Evolutionary conservation across 1,284 basidiomycete genomes (phyloP).

Genomic region (Hemileia vastatrix): DNA sequence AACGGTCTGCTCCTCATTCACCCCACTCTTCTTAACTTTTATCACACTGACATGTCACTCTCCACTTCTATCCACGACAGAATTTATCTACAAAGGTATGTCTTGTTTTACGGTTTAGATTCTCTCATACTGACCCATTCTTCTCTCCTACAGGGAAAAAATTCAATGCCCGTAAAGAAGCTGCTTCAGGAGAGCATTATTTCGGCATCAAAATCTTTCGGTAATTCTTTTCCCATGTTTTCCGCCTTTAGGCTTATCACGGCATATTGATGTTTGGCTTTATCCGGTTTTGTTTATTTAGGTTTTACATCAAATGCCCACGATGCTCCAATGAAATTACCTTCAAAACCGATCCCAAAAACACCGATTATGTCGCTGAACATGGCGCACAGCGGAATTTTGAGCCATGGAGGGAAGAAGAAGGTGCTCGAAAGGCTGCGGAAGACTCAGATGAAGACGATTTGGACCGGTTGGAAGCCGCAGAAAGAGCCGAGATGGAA

Average conservation of each 20-base stretch:
- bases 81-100: conserved; percentile 25
- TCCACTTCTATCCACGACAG: neutral
- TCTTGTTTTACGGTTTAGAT: too few species aligned
- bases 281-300: conserved; percentile 6
- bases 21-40: conserved; percentile 21
- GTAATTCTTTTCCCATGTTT: neutral
- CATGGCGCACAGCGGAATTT: conserved; percentile 91
- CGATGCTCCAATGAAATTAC: conserved; percentile 95
- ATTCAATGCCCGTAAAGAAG: conserved; percentile 98
- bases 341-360: conserved; percentile 99
- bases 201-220: conserved; percentile 85
- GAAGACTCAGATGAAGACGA: conserved; percentile 57
- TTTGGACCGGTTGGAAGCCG: conserved; percentile 31
- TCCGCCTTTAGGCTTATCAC: neutral
- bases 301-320: conserved; percentile 55
- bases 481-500: conserved; percentile 55
- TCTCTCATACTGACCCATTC: neutral
- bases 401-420: conserved; percentile 77
- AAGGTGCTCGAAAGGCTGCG: conserved; percentile 46
- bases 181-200: conserved; percentile 91
- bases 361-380: conserved; percentile 83
- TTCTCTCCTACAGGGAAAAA: conserved; percentile 71
- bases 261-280: conserved; percentile 46
- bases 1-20: conserved; percentile 6
- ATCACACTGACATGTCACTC: conserved; percentile 9